Conservation (phyloP, 1,284 basidiomycete genomes). For the Coriolopsis trogii region DNA sequence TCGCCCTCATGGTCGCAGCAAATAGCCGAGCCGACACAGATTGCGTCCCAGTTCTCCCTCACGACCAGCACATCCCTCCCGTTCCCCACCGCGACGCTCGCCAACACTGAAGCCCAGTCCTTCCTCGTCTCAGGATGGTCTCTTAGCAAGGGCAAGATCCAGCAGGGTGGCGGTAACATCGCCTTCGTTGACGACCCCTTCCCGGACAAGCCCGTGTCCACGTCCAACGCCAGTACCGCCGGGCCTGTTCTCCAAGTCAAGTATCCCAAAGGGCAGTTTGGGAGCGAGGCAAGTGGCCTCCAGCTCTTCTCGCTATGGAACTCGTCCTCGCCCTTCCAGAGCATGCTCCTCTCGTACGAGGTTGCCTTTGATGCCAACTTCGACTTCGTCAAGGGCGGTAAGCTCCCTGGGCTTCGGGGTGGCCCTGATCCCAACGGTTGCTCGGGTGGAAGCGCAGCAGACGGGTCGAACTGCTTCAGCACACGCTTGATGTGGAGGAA, state of each 20-base stretch:
- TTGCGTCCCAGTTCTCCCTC: conserved; percentile 59
- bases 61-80: conserved; percentile 64
- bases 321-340: conserved; percentile 53
- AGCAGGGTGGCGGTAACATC: conserved; percentile 57
- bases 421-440: conserved; percentile 43
- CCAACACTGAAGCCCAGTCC: conserved; percentile 49
- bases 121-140: conserved; percentile 65
- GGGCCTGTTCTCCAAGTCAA: conserved; percentile 67
- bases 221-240: conserved; percentile 33
- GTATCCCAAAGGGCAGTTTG: conserved; percentile 64
- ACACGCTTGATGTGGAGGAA: conserved; percentile 50
- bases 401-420: conserved; percentile 50
- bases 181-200: conserved; percentile 71
- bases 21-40: conserved; percentile 34
- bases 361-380: conserved; percentile 63
- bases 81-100: conserved; percentile 67
- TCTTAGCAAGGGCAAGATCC: conserved; percentile 59
- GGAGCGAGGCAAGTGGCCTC: conserved; percentile 60
- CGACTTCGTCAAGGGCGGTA: conserved; percentile 53
- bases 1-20: conserved; percentile 17
- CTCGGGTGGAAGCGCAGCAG: conserved; percentile 43
- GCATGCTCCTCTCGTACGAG: conserved; percentile 72
- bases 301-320: conserved; percentile 73
- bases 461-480: conserved; percentile 48
- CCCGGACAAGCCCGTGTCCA: conserved; percentile 44